Percentiles rank a stretch among this genome's conserved stretches.
Conservation (phyloP, 495 filamentous ascomycete species). For the Trichodelitschia bisporula region DNA sequence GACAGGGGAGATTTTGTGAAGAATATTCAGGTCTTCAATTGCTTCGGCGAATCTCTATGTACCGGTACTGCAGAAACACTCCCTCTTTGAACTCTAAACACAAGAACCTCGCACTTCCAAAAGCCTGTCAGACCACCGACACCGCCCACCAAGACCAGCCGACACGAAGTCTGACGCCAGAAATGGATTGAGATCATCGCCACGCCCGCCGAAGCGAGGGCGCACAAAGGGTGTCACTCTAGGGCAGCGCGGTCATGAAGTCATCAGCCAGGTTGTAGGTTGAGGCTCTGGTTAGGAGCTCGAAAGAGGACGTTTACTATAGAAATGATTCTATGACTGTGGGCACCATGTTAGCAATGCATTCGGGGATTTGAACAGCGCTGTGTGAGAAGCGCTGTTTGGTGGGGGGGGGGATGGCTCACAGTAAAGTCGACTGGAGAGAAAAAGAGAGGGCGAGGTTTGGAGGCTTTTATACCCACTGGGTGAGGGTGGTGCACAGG, state of each 20-base stretch:
- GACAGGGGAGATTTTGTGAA: too few species aligned
- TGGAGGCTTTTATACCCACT: slow-evolving; percentile 14
- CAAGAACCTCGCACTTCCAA: too few species aligned
- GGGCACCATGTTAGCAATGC: too few species aligned
- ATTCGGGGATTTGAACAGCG: slow-evolving; percentile 1
- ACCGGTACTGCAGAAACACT: too few species aligned
- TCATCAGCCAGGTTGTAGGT: slow-evolving; percentile 57
- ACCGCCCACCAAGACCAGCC: slow-evolving; percentile 36
- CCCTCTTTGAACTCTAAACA: too few species aligned
- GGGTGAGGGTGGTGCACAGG: too few species aligned
- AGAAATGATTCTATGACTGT: slow-evolving; percentile 24
- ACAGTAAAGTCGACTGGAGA: slow-evolving; percentile 13
- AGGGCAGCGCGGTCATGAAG: slow-evolving; percentile 39
- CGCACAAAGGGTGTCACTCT: slow-evolving; percentile 38
- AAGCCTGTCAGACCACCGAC: slow-evolving; percentile 50
- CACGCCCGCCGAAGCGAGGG: slow-evolving; percentile 34
- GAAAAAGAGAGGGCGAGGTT: slow-evolving; percentile 6
- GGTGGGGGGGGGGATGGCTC: slow-evolving; percentile 4
- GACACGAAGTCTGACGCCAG: slow-evolving; percentile 37
- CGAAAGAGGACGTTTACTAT: slow-evolving; percentile 26
- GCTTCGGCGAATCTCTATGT: too few species aligned
- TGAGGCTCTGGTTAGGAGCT: slow-evolving; percentile 34
- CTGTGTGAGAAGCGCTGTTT: slow-evolving; percentile 1
- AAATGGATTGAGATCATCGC: slow-evolving; percentile 51
- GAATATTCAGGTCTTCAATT: too few species aligned